phyloP scores from a whole-genome alignment of 495 filamentous ascomycete genomes.

The Xanthoparmelia taractica region DNA sequence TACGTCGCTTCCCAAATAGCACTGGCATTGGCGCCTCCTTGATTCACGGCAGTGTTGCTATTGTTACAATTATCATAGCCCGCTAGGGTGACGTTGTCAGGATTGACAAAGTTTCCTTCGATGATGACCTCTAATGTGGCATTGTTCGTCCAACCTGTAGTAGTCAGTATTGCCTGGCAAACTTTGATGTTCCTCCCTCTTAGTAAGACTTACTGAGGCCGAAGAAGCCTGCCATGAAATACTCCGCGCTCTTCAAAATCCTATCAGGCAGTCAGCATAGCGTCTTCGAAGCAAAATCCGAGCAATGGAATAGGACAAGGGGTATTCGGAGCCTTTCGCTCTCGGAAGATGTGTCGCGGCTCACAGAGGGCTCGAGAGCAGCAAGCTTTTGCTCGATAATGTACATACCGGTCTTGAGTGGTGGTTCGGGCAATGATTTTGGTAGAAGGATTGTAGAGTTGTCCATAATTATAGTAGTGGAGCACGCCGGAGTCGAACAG shows the following conservation, averaged over 20 bases:
- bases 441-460: slow-evolving; percentile 50
- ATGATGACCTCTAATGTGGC: slow-evolving; percentile 46
- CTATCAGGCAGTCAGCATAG: slow-evolving; percentile 15
- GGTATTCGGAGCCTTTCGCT: not conserved
- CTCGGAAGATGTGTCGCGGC: not conserved
- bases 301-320: not conserved
- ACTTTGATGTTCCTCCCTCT: not conserved
- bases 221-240: slow-evolving; percentile 51
- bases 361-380: not conserved
- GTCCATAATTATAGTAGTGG: slow-evolving; percentile 54
- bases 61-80: slow-evolving; percentile 35
- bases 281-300: not conserved
- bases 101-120: slow-evolving; percentile 36
- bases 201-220: slow-evolving; percentile 33
- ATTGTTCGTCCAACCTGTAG: slow-evolving; percentile 42
- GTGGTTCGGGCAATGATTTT: slow-evolving; percentile 57
- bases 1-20: slow-evolving; percentile 37
- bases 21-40: slow-evolving; percentile 30
- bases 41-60: slow-evolving; percentile 22
- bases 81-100: slow-evolving; percentile 29
- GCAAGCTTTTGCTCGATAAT: not conserved
- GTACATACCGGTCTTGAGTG: slow-evolving; percentile 36
- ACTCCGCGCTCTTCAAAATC: slow-evolving; percentile 41
- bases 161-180: not conserved
- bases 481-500: slow-evolving; percentile 45